Evolutionary conservation across 768 basidiomycete genomes (phyloP).

Genomic region (Cystofilobasidium macerans): DNA sequence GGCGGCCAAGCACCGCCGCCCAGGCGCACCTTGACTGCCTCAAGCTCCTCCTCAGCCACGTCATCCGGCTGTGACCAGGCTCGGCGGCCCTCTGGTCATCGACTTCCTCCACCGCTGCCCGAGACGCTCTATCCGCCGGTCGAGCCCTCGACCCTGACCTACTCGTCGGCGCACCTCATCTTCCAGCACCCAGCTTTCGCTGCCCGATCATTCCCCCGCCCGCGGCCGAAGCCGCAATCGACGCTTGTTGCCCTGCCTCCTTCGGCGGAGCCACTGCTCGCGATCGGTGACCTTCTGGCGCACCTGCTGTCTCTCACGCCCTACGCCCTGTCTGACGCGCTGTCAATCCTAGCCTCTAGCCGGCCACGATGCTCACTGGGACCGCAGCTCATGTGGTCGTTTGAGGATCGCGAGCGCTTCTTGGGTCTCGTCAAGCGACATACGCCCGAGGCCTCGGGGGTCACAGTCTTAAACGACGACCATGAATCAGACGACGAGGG

Average conservation of each 20-base stretch:
- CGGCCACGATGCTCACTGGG: not conserved
- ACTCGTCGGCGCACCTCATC: not conserved
- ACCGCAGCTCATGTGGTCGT: not conserved
- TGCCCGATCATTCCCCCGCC: not conserved
- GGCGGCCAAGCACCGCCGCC: not conserved
- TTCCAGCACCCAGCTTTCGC: not conserved
- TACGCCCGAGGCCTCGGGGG: not conserved
- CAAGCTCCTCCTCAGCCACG: not conserved
- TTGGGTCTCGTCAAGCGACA: not conserved
- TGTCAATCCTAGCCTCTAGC: not conserved
- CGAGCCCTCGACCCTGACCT: not conserved
- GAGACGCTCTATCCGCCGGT: not conserved
- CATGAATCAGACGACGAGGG: not conserved
- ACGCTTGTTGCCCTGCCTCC: not conserved
- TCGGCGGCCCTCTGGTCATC: too few species aligned
- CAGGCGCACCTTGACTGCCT: not conserved
- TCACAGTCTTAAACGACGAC: not conserved
- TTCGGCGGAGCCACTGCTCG: not conserved
- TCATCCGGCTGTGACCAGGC: too few species aligned
- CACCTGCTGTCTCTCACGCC: constrained; percentile 1
- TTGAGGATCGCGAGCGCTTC: not conserved
- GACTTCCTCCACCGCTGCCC: too few species aligned
- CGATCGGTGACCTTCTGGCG: not conserved
- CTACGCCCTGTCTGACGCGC: not conserved
- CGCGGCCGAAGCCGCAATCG: not conserved